Base-by-base conservation (phyloP, 345 rosid species). In the Salix udensis region DNA sequence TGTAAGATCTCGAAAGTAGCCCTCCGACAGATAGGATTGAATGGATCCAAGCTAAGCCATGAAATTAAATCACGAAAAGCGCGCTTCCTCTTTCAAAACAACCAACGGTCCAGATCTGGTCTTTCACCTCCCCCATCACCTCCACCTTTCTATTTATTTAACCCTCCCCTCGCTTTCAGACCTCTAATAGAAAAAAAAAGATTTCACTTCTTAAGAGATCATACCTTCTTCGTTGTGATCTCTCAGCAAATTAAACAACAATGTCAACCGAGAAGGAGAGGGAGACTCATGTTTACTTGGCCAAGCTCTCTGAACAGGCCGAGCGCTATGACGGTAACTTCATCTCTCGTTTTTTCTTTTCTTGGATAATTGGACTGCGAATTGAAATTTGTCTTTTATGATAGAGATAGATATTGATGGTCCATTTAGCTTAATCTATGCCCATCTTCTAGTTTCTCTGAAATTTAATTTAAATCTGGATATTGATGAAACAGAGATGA, bases 291-390 rank as follows among this genome's bases (percentile, higher is more conserved):
- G 96, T 95, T 78, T 95, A 91, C 87, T 75, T 93, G 91, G 94
- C 97, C 81, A 95, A 93, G 91, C 97, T 95, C 83, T 85, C 97
- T 36, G 97, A 92, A 36, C 98, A 94, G 84, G 98, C 97, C 70
- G 98, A 94, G 80, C 92, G 98, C 65, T 92, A 95, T 26, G 97
- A 93, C 72, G 97, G 98, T 91, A 62, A 3, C 5, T 36, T 53
- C 39, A 26, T 7, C 8, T 55, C 55, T 23, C 40, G 2, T 7
- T 12, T 58, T 53, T 65, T 24, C 72, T 19, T 16, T 23, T 37
- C 14, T 36, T 50, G 16, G 31, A 15, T 23, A n/a, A 31, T 26
- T 48, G 2, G 26, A 7, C 52, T 46, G 52, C 52, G 14, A 4
- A 15, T 46, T 12, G 5, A 46, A 15, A 46, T 46, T 46, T 46